These are phyloP conservation scores for Coemansia sp. DNA, from an alignment of 192 early-diverging fungal genomes.

Conservation along the genomic window DNA sequence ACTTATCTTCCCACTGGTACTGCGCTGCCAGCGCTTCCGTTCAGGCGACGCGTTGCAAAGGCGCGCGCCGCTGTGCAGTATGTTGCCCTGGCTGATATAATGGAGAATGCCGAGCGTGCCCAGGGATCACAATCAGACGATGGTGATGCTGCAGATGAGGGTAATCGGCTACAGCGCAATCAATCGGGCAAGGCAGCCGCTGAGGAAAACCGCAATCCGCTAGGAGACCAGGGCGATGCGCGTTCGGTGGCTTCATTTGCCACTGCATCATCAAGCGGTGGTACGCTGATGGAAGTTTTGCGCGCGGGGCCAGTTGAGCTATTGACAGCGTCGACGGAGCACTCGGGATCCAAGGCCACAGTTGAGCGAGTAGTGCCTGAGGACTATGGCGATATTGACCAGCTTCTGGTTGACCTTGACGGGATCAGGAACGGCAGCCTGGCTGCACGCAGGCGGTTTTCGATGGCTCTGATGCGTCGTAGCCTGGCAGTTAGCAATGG, in stretches of 20 bases:
- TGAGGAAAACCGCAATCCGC: background rate
- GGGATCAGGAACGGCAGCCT: constrained; percentile 47
- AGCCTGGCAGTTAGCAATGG: constrained; percentile 42
- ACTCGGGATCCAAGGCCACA: constrained; percentile 47
- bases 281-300: constrained; percentile 36
- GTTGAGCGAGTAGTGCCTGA: constrained; percentile 37
- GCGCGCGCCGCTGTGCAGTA: constrained; percentile 44
- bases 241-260: constrained; percentile 23
- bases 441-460: constrained; percentile 46
- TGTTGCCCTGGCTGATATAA: constrained; percentile 36
- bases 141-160: background rate
- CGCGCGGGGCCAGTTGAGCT: constrained; percentile 40
- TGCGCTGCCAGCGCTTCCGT: constrained; percentile 25
- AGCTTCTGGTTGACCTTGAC: constrained; percentile 40
- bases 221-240: constrained; percentile 10
- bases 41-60: constrained; percentile 14
- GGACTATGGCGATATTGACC: constrained; percentile 48
- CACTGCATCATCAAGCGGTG: constrained; percentile 36
- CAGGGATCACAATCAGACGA: constrained; percentile 1
- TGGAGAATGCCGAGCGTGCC: constrained; percentile 30
- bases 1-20: constrained; percentile 38
- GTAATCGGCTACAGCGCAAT: constrained; percentile 1
- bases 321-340: constrained; percentile 41
- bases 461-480: constrained; percentile 41
- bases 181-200: background rate